Evolutionary conservation across 2,329 filamentous ascomycete species (phyloP).

Genomic region (Botrytis porri): DNA sequence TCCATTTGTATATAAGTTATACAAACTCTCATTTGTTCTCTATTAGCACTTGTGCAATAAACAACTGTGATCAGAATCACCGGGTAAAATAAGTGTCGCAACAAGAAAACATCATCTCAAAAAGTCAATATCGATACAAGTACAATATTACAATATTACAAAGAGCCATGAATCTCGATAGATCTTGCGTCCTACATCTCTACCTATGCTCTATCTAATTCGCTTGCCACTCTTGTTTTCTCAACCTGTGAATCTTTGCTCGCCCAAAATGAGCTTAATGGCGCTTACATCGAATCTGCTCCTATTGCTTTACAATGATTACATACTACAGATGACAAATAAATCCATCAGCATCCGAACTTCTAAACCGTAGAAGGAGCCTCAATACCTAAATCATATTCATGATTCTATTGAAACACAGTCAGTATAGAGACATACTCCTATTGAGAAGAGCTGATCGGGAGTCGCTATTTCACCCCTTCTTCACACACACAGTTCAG

Average conservation of each 20-base stretch:
- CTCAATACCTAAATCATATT: not conserved
- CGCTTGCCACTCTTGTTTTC: rapidly evolving
- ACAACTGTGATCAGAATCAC: too few relatives aligned
- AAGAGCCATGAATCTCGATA: not conserved
- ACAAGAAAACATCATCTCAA: too few relatives aligned
- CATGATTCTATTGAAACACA: not conserved
- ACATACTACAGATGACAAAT: not conserved
- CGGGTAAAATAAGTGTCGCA: too few relatives aligned
- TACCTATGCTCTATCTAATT: not conserved
- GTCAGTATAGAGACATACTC: not conserved
- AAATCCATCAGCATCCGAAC: not conserved
- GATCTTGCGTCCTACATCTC: not conserved
- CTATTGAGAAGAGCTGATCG: not conserved
- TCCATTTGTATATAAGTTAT: too few relatives aligned
- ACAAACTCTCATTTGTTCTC: too few relatives aligned
- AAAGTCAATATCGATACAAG: too few relatives aligned
- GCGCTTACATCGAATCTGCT: not conserved
- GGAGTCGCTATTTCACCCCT: not conserved
- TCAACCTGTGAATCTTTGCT: not conserved
- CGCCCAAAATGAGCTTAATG: not conserved
- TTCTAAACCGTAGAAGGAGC: not conserved
- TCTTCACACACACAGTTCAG: not conserved
- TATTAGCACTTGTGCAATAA: too few relatives aligned
- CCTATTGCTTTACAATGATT: too few relatives aligned
- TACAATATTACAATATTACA: not conserved